Evolutionary conservation across 1,284 basidiomycete genomes (phyloP).

Genomic region (Schizophyllum amplum): DNA sequence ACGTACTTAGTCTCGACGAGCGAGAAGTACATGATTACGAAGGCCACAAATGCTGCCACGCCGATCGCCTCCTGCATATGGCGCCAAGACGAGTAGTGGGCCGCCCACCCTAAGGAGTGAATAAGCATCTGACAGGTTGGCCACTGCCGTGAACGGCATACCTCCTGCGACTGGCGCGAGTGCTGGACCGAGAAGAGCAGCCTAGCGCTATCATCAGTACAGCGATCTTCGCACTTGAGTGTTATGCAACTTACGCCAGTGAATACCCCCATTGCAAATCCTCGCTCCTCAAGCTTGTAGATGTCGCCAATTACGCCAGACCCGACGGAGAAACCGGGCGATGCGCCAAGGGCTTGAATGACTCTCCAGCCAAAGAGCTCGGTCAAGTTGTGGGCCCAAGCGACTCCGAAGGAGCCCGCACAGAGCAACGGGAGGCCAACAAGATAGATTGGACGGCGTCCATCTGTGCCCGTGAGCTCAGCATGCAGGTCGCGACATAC

Average conservation of each 20-base stretch:
- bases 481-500: too few species aligned
- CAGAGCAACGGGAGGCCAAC: slow-evolving; percentile 31
- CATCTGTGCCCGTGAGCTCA: slow-evolving; percentile 13
- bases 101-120: slow-evolving; percentile 5
- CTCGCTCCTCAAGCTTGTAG: slow-evolving; percentile 13
- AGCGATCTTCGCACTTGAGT: too few species aligned
- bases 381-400: slow-evolving; percentile 11
- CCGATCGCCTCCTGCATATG: slow-evolving; percentile 50
- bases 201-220: background rate
- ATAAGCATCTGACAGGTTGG: background rate
- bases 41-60: slow-evolving; percentile 32
- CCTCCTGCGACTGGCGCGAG: slow-evolving; percentile 13
- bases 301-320: slow-evolving; percentile 11
- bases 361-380: slow-evolving; percentile 9
- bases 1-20: slow-evolving; percentile 59
- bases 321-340: slow-evolving; percentile 8
- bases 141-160: slow-evolving; percentile 2
- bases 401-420: slow-evolving; percentile 28
- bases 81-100: slow-evolving; percentile 63
- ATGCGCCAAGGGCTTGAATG: slow-evolving; percentile 2
- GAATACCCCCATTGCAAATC: slow-evolving; percentile 14
- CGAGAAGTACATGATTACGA: slow-evolving; percentile 37
- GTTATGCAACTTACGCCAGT: background rate
- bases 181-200: slow-evolving; percentile 9
- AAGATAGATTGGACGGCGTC: slow-evolving; percentile 29